Base-by-base conservation (phyloP, 805 yeast genomes). In the Starmerella sp. region DNA sequence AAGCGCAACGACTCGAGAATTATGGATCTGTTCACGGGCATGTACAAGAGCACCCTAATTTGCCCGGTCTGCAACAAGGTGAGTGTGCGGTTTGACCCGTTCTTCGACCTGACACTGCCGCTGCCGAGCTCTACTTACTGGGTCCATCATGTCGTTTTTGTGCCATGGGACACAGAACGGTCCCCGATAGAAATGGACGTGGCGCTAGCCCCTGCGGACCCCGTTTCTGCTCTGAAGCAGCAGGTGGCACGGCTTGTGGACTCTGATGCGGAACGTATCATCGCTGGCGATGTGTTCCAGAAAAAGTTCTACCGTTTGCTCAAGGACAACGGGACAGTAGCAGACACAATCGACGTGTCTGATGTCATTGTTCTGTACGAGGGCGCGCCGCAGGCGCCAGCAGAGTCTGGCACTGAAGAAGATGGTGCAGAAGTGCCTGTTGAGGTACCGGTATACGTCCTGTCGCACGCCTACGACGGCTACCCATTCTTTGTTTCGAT, bases 1-100 rank as follows among this genome's bases (percentile, higher is more conserved):
- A 68, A 76, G 62, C 75, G 97, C 61, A 91, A 91, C 65, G 91
- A 89, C 66, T 89, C 97, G 0, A 76, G 86, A 0, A 80, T 91
- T 22, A 77, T 81, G 30, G 97, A 93, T 66, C 71, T 93, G 41
- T 93, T 91, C 72, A 85, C 90, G 9, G 97, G 97, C 0, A 66
- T 88, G 64, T 93, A 91, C 67, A 86, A 90, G 68, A 88, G 96
- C 1, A 89, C 96, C 0, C 73, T 93, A 53, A 76, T 84, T 11
- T 91, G 98, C 66, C 97, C 97, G 0, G 81, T 71, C 8, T 93
- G 98, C 69, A 66, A 75, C 17, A 83, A 83, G 62, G 78, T 86
- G 7, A 84, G 95, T 31, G 77, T 91, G 30, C 90, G 97, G 0
- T 93, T 90, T 70, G 98, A 91, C 67, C 97, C 98, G 0, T 91